Evolutionary conservation across 345 rosid genomes (phyloP).

Genomic region (Lepidium africanum): DNA sequence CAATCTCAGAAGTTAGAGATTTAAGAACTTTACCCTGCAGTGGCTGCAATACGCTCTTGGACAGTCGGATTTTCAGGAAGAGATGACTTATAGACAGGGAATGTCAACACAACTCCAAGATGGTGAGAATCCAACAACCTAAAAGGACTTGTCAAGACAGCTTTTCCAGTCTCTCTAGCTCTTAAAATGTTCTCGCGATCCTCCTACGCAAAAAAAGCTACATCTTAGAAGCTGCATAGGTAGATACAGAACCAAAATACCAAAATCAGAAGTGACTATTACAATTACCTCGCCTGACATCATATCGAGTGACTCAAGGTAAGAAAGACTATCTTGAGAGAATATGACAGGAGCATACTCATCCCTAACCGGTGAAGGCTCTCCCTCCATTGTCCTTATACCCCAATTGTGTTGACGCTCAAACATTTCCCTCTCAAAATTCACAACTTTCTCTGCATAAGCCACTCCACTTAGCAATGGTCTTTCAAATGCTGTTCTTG

Average conservation of each 20-base stretch:
- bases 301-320: constrained; percentile 92
- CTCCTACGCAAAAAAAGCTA: constrained; percentile 46
- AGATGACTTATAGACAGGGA: constrained; percentile 87
- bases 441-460: constrained; percentile 69
- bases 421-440: constrained; percentile 65
- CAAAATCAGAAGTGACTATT: not conserved
- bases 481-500: constrained; percentile 91
- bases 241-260: not conserved
- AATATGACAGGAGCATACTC: constrained; percentile 96
- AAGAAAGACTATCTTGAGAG: constrained; percentile 86
- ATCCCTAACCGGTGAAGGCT: constrained; percentile 80
- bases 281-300: constrained; percentile 95
- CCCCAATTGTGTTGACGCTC: constrained; percentile 84
- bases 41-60: constrained; percentile 67
- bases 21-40: constrained; percentile 61
- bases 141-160: constrained; percentile 91
- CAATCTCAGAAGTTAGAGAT: not conserved
- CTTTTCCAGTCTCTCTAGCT: constrained; percentile 88
- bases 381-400: constrained; percentile 82
- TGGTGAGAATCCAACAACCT: constrained; percentile 86
- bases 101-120: constrained; percentile 97
- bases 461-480: constrained; percentile 94
- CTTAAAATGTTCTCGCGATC: constrained; percentile 87
- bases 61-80: constrained; percentile 60
- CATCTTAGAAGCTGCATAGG: not conserved